Base-by-base conservation (phyloP, 164 flowering plant species). In the grape (Vitis vinifera) region DNA sequence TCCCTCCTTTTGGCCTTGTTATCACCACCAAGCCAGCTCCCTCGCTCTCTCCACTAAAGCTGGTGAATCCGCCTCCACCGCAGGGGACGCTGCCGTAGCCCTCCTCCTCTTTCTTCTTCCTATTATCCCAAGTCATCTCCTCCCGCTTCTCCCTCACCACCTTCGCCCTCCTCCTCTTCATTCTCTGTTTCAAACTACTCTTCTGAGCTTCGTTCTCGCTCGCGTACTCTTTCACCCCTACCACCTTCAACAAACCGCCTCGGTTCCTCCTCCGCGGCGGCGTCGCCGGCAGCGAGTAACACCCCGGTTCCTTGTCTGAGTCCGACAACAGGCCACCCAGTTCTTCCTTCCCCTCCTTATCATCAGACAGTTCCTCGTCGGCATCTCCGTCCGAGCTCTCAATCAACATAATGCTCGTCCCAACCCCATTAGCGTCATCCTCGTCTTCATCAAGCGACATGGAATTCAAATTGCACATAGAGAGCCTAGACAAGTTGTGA, bases 1-100 rank as follows among this genome's bases (percentile, higher is more conserved):
- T 75, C 52, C 90, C 91, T 59, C 90, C 89, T 37, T 83, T 86
- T 0, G 94, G 84, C 80, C 78, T 80, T 0, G 90, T 82, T 10
- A 85, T 81, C 79, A 85, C 80, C 78, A 76, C 55, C 56, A 79
- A 55, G 31, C 80, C 85, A 11, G 76, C 44, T 23, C 66, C 65
- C 15, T 74, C 83, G 49, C 78, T 69, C 51, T 77, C 78, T 10
- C 83, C 80, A 12, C 78, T 71, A 2, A 52, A 14, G 29, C 72
- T 55, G 10, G 13, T 17, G 19, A 37, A 37, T 37, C 44, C 44
- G 44, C 44, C 44, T 29, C 50, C 16, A n/a, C 30, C 13, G 9
- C 64, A 23, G 27, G 27, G 0, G 64, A 7, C 10, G 44, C 37
- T 8, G 12, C 16, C 48, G 23, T 61, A 4, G 6, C 29, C 19